Percentiles rank a stretch among this genome's conserved stretches.
Evolutionary conservation across 179 eudicot genomes (phyloP).

Genomic region (Drosera spatulata): DNA sequence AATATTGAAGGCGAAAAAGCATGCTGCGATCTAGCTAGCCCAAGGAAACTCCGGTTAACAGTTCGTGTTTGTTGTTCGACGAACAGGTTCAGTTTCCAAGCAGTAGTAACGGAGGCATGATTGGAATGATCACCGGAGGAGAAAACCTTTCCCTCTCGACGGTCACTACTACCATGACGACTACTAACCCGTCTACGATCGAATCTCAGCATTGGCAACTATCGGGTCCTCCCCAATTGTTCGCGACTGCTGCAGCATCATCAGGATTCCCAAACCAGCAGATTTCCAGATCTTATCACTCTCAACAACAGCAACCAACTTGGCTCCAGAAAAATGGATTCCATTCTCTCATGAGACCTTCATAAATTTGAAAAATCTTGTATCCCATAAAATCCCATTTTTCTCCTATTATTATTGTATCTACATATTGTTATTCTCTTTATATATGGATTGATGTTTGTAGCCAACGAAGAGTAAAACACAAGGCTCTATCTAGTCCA

Average conservation of each 20-base stretch:
- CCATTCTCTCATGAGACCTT: constrained; percentile 49
- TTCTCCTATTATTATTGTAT: neutral
- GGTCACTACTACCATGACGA: neutral
- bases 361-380: constrained; percentile 7
- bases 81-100: constrained; percentile 43
- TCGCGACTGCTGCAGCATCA: constrained; percentile 93
- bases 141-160: constrained; percentile 15
- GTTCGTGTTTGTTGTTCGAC: no score
- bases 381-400: neutral
- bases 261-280: constrained; percentile 83
- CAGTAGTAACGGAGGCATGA: constrained; percentile 37
- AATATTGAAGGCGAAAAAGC: no score
- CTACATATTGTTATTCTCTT: neutral
- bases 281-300: constrained; percentile 35
- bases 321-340: constrained; percentile 54
- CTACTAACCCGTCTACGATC: neutral
- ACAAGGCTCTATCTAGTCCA: no score
- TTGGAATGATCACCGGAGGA: constrained; percentile 1
- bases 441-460: no score
- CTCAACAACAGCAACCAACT: constrained; percentile 22
- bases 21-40: no score
- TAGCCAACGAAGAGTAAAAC: no score
- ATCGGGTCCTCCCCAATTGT: constrained; percentile 28
- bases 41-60: no score
- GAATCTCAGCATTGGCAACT: constrained; percentile 38